phyloP scores from a whole-genome alignment of 2,329 filamentous ascomycete genomes.

The Aspergillus sclerotialis region DNA sequence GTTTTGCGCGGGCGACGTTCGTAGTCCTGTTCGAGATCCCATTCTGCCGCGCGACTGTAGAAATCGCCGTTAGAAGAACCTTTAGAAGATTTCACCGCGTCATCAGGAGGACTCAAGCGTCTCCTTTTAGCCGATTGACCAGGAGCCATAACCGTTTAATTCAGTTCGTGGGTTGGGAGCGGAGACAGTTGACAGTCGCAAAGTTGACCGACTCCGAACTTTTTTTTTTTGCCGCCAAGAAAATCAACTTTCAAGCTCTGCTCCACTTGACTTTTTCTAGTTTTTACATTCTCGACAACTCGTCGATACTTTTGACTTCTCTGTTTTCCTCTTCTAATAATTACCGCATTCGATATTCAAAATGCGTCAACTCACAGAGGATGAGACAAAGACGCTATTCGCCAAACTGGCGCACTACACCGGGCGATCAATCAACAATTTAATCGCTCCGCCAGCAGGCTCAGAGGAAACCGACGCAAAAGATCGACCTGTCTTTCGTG shows the following conservation, averaged over 20 bases:
- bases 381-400: constrained; percentile 64
- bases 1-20: constrained; percentile 70
- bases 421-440: constrained; percentile 74
- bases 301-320: not conserved
- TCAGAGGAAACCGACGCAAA: constrained; percentile 59
- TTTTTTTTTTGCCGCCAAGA: constrained; percentile 26
- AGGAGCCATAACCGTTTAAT: constrained; percentile 35
- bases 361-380: constrained; percentile 75
- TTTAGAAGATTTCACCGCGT: constrained; percentile 18
- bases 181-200: not conserved
- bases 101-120: constrained; percentile 43
- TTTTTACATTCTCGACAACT: constrained; percentile 6
- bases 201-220: constrained; percentile 4
- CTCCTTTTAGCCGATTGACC: constrained; percentile 44
- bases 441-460: constrained; percentile 67
- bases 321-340: not conserved
- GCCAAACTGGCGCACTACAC: constrained; percentile 92
- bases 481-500: constrained; percentile 79
- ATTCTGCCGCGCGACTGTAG: constrained; percentile 68
- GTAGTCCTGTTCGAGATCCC: constrained; percentile 90
- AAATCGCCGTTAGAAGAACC: constrained; percentile 46
- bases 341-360: constrained; percentile 17
- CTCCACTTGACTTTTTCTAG: constrained; percentile 18
- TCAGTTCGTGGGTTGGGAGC: constrained; percentile 4
- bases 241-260: constrained; percentile 9